Conservation (phyloP, 2,329 filamentous ascomycete genomes). For the Phialemonium atrogriseum region DNA sequence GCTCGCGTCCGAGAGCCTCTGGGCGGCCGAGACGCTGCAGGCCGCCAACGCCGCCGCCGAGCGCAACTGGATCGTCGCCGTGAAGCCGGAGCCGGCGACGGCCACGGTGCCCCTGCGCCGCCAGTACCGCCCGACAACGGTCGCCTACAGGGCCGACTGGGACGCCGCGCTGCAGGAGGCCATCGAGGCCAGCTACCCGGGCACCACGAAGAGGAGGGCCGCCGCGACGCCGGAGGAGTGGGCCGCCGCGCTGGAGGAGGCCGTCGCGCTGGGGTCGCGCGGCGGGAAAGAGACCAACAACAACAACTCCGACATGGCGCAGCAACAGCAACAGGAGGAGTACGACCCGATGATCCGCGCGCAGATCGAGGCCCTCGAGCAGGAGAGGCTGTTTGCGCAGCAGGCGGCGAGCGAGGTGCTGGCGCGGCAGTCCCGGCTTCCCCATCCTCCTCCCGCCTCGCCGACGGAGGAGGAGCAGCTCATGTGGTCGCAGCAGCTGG, state of each 20-base stretch:
- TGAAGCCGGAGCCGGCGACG: background rate
- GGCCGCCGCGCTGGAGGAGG: slow-evolving; percentile 23
- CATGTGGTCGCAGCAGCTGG: background rate
- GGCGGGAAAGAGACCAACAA: slow-evolving; percentile 19
- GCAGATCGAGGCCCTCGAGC: slow-evolving; percentile 23
- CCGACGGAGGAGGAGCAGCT: background rate
- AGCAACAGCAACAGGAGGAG: slow-evolving; percentile 3
- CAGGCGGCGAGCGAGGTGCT: slow-evolving; percentile 12
- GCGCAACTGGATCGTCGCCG: slow-evolving; percentile 19
- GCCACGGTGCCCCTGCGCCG: slow-evolving; percentile 2
- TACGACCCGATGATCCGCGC: slow-evolving; percentile 14
- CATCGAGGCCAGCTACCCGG: slow-evolving; percentile 7
- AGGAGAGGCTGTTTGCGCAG: slow-evolving; percentile 19
- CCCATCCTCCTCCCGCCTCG: slow-evolving; percentile 3
- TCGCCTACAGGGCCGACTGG: slow-evolving; percentile 9
- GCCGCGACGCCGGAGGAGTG: slow-evolving; percentile 22
- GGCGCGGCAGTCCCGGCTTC: slow-evolving; percentile 9
- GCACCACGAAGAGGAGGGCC: slow-evolving; percentile 11
- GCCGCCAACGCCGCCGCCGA: slow-evolving; percentile 3
- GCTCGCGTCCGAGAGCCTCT: slow-evolving; percentile 19
- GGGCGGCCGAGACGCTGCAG: slow-evolving; percentile 10
- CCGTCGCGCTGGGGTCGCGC: slow-evolving; percentile 21
- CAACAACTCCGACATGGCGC: slow-evolving; percentile 25
- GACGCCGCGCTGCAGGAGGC: slow-evolving; percentile 7
- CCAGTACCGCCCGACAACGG: slow-evolving; percentile 1